phyloP scores from a whole-genome alignment of 1,284 basidiomycete species.

The Flammula alnicola region DNA sequence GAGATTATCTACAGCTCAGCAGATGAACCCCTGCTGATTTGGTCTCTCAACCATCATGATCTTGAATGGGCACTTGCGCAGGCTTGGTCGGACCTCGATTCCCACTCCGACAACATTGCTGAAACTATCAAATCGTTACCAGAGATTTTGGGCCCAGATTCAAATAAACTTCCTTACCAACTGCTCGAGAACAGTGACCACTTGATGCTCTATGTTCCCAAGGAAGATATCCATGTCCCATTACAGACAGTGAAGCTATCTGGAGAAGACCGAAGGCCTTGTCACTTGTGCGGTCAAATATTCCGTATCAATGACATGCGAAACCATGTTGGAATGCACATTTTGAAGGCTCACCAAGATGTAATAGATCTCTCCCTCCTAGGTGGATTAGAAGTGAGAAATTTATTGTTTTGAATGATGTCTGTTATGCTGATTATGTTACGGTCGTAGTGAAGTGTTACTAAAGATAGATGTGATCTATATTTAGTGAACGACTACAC shows the following conservation, averaged over 20 bases:
- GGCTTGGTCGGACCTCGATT: background rate
- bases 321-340: constrained; percentile 18
- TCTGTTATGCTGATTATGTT: too few species aligned
- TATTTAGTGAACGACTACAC: too few species aligned
- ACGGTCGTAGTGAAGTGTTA: too few species aligned
- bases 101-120: background rate
- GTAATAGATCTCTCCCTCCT: too few species aligned
- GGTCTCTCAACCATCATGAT: too few species aligned
- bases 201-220: background rate
- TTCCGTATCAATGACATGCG: constrained; percentile 1
- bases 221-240: too few species aligned
- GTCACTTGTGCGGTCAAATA: background rate
- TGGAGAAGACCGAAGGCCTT: background rate
- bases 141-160: background rate
- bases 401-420: too few species aligned
- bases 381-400: too few species aligned
- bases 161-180: background rate
- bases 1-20: too few species aligned
- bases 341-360: too few species aligned
- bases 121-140: background rate
- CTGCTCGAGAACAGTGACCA: background rate
- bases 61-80: background rate
- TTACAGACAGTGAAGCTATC: background rate
- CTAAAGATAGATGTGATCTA: too few species aligned
- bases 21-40: too few species aligned